Percentiles rank a stretch among this genome's conserved stretches.
These are phyloP conservation scores for Irpex rosettiformis DNA, from an alignment of 1,284 basidiomycete genomes.

Conservation along the genomic window DNA sequence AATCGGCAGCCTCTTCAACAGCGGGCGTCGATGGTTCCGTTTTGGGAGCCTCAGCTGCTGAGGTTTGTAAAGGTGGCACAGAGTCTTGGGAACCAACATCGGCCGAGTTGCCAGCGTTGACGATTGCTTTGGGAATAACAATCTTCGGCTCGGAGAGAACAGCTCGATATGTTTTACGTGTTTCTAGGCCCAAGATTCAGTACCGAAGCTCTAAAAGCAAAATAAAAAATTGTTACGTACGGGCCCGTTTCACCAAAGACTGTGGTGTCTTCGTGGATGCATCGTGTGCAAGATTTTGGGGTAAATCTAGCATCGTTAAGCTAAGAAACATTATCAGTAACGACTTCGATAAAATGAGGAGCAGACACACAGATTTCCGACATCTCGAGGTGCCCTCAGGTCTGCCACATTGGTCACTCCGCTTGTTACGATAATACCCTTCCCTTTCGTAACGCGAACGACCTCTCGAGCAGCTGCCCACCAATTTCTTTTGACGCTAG, in stretches of 20 bases:
- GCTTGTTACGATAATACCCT: conserved; percentile 65
- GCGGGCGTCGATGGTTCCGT: neutral
- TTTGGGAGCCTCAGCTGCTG: neutral
- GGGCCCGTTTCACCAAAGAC: conserved; percentile 66
- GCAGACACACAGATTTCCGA: conserved; percentile 64
- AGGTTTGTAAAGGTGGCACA: neutral
- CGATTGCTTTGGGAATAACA: conserved; percentile 41
- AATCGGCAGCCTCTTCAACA: neutral
- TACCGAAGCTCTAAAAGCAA: neutral
- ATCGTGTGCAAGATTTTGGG: conserved; percentile 63
- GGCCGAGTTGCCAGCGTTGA: neutral
- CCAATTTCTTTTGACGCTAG: conserved; percentile 70
- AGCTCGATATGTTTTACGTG: conserved; percentile 61
- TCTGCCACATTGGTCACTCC: conserved; percentile 56
- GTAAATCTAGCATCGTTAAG: conserved; percentile 60
- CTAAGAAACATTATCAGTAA: conserved; percentile 24
- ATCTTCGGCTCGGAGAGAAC: conserved; percentile 69
- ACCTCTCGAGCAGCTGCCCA: conserved; percentile 77
- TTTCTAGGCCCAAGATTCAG: conserved; percentile 33
- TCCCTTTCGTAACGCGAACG: conserved; percentile 73
- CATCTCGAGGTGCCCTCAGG: conserved; percentile 64
- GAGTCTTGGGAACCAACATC: neutral
- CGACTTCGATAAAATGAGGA: neutral
- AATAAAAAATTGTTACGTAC: conserved; percentile 48
- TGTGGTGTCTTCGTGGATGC: conserved; percentile 59